Percentiles rank a stretch among this genome's conserved stretches.
Evolutionary conservation across 352 stramenopile species (phyloP).

Genomic region (Globisporangium spinosum): DNA sequence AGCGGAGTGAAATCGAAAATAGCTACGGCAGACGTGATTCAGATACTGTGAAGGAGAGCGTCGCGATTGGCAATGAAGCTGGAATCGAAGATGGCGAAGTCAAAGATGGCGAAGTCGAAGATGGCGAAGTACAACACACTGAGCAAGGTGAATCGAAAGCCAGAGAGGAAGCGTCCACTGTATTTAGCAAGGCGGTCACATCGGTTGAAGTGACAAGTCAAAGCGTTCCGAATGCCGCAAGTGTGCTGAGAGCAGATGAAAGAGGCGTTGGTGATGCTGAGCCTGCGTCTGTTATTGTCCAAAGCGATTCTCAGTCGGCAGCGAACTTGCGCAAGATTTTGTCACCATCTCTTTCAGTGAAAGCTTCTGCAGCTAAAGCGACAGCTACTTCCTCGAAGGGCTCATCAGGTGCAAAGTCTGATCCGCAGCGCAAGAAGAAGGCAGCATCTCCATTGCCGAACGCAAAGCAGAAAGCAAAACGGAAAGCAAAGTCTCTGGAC

Average conservation of each 20-base stretch:
- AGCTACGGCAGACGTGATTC: background rate
- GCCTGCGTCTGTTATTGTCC: background rate
- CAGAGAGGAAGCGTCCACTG: background rate
- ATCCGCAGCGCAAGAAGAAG: background rate
- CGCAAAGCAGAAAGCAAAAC: constrained; percentile 6
- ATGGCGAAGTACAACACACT: background rate
- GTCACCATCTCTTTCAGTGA: background rate
- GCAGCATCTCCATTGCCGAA: background rate
- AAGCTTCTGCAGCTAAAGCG: background rate
- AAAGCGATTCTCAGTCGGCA: background rate
- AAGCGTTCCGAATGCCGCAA: background rate
- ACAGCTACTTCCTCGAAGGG: background rate
- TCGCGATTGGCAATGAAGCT: background rate
- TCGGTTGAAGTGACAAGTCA: background rate
- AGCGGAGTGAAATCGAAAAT: background rate
- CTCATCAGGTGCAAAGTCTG: background rate
- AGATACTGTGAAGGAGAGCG: background rate
- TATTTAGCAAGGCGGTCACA: background rate
- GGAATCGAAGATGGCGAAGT: background rate
- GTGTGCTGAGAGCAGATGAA: background rate
- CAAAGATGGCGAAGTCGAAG: background rate
- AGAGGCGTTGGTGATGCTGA: background rate
- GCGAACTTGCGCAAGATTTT: background rate
- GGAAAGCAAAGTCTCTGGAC: background rate
- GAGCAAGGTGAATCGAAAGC: background rate